Base-by-base conservation (phyloP, 2,329 filamentous ascomycete genomes). In the Colletotrichum karsti region DNA sequence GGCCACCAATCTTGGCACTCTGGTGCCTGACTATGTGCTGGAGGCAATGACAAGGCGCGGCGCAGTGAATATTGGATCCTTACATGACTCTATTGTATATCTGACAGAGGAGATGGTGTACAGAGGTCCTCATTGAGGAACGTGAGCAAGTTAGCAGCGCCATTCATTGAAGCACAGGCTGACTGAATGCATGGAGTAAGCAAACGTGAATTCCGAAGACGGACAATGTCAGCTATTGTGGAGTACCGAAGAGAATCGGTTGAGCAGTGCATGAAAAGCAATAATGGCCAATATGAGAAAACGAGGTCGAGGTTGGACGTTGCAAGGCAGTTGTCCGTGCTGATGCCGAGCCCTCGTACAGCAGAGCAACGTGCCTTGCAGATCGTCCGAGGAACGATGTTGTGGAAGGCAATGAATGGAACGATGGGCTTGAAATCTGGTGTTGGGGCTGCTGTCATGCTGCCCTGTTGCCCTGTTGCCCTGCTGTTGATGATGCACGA, bases 281-380 rank as follows among this genome's bases (percentile, higher is more conserved):
- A 65, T 15, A 22, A 59, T 26, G 54, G n/a, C n/a, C 26, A 50
- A 50, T 35, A 30, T 46, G 54, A 65, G 61, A 65, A 35, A 59
- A 54, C 39, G 41, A 54, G 20, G 18, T 18, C 39, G 15, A 41
- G 13, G 4, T 18, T 35, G 26, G 55, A 48, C 41, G 24, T 28
- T 12, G 28, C 51, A 41, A 55, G 50, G 50, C 50, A 35, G 26
- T 30, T 28, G 30, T 37, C 44, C 37, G n/a, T 58, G 55, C 55
- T 35, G 55, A 28, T 58, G 55, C 55, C 24, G 30, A 33, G 41
- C 33, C 15, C 62, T 41, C 37, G 22, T 37, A 46, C 42, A 24
- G 41, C 39, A 26, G 35, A 22, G 53, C 33, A 53, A 53, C 30
- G 30, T 64, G 60, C 60, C 46, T 65, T 58, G 60, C 61, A 68